Base-by-base conservation (phyloP, 306 rosid genomes). In the Fagus crenata region DNA sequence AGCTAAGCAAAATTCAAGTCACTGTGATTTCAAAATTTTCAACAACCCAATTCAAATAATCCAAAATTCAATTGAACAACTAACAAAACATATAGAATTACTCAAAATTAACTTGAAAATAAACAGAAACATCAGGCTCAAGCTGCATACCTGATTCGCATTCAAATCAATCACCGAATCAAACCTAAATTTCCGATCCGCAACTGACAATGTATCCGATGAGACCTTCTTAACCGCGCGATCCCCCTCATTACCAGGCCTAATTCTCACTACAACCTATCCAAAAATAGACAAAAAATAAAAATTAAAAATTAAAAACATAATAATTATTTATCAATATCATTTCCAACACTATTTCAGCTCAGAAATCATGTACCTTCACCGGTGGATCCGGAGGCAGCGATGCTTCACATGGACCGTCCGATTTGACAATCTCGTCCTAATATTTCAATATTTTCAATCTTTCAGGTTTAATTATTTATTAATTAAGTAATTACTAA, bases 251-350 rank as follows among this genome's bases (percentile, higher is more conserved):
- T 74, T 79, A 36, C 75, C 73, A 32, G 98, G 97, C 75, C 87
- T 95, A 37, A 95, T 90, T 67, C 99, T 86, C 42, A 92, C 96
- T 1, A 88, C 88, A 82, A 95, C 99, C 99, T 94, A 80, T 54
- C 40, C 37, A 22, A 58, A 67, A 53, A 69, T 40, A 64, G n/a
- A 65, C 28, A 43, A 13, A 80, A 69, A 46, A 3, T 58, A 74
- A 70, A 67, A 78, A 13, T 37, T 69, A 49, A 31, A 18, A 35
- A 32, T 22, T 49, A 32, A 3, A 37, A 71, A 17, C 46, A 4
- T 40, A 40, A 70, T 56, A 2, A 0, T 18, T 7, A 40, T 39
- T 4, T 76, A 56, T 4, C 58, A 64, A 8, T 40, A 39, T 7
- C 65, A 65, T 3, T 14, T 72, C 32, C 63, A 63, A 18, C 2